Conservation (phyloP, 495 filamentous ascomycete genomes). For the Polyplosphaeria fusca region DNA sequence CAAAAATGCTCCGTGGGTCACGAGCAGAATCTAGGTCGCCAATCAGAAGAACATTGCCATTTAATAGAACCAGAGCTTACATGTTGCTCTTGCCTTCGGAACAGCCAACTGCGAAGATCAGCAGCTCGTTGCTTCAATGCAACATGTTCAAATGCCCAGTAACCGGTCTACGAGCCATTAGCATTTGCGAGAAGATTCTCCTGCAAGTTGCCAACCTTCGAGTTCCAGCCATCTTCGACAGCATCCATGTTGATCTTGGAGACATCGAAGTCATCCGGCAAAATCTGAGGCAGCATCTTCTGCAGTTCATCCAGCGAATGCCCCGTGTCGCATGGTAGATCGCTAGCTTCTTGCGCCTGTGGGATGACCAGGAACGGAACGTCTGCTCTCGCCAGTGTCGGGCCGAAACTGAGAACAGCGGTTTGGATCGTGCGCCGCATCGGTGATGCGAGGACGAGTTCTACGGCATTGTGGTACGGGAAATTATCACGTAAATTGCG, state of each 20-base stretch:
- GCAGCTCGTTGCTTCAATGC: slow-evolving; percentile 23
- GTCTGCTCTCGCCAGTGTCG: slow-evolving; percentile 48
- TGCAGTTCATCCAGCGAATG: slow-evolving; percentile 51
- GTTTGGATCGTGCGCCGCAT: slow-evolving; percentile 82
- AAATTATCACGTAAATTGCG: slow-evolving; percentile 57
- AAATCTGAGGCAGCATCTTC: background rate
- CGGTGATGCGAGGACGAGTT: slow-evolving; percentile 75
- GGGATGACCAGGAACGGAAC: slow-evolving; percentile 61
- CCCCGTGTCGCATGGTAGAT: slow-evolving; percentile 76
- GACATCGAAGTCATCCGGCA: slow-evolving; percentile 45
- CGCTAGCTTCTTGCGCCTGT: slow-evolving; percentile 75
- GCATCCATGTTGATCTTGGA: slow-evolving; percentile 61
- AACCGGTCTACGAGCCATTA: slow-evolving; percentile 56
- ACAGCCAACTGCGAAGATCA: slow-evolving; percentile 17
- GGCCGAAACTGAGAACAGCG: slow-evolving; percentile 64
- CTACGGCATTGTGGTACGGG: slow-evolving; percentile 60
- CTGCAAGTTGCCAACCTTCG: slow-evolving; percentile 46
- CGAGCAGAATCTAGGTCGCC: slow-evolving; percentile 63
- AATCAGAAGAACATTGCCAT: slow-evolving; percentile 38
- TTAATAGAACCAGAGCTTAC: background rate
- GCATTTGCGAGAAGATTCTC: background rate
- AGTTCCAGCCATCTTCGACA: slow-evolving; percentile 65
- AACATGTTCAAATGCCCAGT: slow-evolving; percentile 62
- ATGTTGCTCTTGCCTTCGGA: slow-evolving; percentile 2
- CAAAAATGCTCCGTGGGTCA: slow-evolving; percentile 68